Conservation (phyloP, 768 basidiomycete species). For the Boletales sp. region DNA sequence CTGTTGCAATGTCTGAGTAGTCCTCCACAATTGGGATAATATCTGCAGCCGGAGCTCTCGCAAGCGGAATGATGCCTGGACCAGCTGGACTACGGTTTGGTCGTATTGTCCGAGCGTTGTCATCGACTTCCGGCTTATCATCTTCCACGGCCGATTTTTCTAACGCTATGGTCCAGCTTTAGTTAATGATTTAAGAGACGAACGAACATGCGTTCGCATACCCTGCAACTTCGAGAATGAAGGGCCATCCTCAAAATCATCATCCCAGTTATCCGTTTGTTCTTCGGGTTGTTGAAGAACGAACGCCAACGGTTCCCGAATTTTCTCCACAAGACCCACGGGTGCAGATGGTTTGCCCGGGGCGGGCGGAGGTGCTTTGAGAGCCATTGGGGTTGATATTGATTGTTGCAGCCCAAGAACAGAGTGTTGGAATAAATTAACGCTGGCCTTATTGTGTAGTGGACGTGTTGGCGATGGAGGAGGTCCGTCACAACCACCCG, state of each 20-base stretch:
- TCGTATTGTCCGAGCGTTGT: constrained; percentile 78
- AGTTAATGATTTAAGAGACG: neutral
- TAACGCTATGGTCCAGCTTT: constrained; percentile 40
- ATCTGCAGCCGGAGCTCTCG: constrained; percentile 57
- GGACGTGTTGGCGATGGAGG: constrained; percentile 43
- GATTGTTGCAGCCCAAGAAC: constrained; percentile 34
- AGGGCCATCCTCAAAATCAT: constrained; percentile 94
- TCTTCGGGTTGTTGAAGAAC: constrained; percentile 74
- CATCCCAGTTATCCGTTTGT: constrained; percentile 96
- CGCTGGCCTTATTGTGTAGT: constrained; percentile 23
- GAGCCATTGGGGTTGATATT: constrained; percentile 28
- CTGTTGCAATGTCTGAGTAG: constrained; percentile 83
- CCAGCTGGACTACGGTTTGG: constrained; percentile 67
- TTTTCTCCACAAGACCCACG: constrained; percentile 35
- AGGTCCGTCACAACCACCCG: constrained; percentile 33
- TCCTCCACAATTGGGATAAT: constrained; percentile 80
- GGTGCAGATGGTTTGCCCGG: constrained; percentile 21
- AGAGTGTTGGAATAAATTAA: constrained; percentile 29
- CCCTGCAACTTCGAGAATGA: constrained; percentile 83
- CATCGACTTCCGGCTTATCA: constrained; percentile 54
- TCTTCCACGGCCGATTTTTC: constrained; percentile 59
- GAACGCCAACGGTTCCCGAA: constrained; percentile 57
- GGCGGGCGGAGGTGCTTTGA: constrained; percentile 18
- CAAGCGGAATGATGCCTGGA: constrained; percentile 47
- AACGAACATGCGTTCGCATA: neutral